phyloP scores from a whole-genome alignment of 805 yeast species.

The Wickerhamomyces ciferrii region DNA sequence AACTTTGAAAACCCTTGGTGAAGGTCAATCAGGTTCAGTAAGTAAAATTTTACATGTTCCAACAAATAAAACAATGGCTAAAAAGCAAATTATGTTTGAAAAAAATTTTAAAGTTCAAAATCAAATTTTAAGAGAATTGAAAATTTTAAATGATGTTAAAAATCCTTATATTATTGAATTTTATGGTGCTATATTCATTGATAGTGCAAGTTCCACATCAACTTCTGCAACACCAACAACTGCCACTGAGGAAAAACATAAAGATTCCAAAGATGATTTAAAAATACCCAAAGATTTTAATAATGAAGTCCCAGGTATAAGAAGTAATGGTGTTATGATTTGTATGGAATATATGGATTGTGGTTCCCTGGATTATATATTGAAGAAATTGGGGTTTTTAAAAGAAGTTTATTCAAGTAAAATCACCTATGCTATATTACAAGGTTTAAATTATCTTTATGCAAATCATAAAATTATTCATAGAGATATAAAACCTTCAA shows the following conservation, averaged over 20 bases:
- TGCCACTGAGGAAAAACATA: background rate
- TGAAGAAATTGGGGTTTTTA: conserved; percentile 54
- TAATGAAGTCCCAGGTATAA: conserved; percentile 17
- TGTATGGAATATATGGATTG: conserved; percentile 97
- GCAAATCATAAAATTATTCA: conserved; percentile 85
- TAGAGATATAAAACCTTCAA: conserved; percentile 93
- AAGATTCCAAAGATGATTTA: background rate
- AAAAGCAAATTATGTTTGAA: conserved; percentile 82
- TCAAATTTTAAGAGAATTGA: conserved; percentile 82
- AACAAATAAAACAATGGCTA: conserved; percentile 83
- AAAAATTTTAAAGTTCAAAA: conserved; percentile 71
- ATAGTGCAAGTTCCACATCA: conserved; percentile 26
- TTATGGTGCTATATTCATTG: conserved; percentile 81
- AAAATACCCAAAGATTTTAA: conserved; percentile 5
- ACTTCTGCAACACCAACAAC: conserved; percentile 2
- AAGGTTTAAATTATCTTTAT: conserved; percentile 79
- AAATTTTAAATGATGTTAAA: conserved; percentile 87
- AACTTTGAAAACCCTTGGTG: conserved; percentile 72
- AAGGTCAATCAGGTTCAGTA: conserved; percentile 94
- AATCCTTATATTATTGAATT: conserved; percentile 81
- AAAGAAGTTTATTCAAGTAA: conserved; percentile 68
- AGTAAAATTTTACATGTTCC: conserved; percentile 86
- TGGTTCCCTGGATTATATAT: conserved; percentile 82
- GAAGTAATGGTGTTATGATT: conserved; percentile 67
- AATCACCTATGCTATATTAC: conserved; percentile 68